Conservation (phyloP, 768 basidiomycete genomes). For the Macrocybe gigantea region DNA sequence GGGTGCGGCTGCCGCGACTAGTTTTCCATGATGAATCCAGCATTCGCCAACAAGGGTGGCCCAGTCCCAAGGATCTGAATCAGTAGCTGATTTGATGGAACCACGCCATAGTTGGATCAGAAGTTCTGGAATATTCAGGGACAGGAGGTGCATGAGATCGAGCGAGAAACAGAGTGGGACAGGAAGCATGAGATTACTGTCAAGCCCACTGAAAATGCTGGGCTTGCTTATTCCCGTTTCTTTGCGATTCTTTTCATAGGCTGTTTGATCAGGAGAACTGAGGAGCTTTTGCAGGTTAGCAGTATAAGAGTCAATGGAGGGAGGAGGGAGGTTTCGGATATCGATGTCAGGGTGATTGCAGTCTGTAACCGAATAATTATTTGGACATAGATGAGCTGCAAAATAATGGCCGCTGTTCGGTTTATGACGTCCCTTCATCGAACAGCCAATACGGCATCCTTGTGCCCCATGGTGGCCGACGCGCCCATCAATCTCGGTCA, state of each 20-base stretch:
- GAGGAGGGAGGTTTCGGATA: slow-evolving; percentile 4
- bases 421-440: slow-evolving; percentile 23
- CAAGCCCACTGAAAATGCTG: slow-evolving; percentile 19
- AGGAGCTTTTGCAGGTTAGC: slow-evolving; percentile 7
- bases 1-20: background rate
- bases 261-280: slow-evolving; percentile 8
- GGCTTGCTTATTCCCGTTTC: slow-evolving; percentile 28
- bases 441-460: slow-evolving; percentile 29
- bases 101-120: slow-evolving; percentile 25
- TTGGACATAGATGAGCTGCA: slow-evolving; percentile 20
- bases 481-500: slow-evolving; percentile 23
- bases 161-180: slow-evolving; percentile 18
- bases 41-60: slow-evolving; percentile 15
- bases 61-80: slow-evolving; percentile 22
- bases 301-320: slow-evolving; percentile 8
- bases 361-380: slow-evolving; percentile 13
- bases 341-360: slow-evolving; percentile 20
- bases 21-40: slow-evolving; percentile 30
- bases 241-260: slow-evolving; percentile 14
- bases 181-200: slow-evolving; percentile 6
- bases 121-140: slow-evolving; percentile 19
- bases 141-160: slow-evolving; percentile 27
- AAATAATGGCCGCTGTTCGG: slow-evolving; percentile 23
- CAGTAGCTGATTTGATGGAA: slow-evolving; percentile 12
- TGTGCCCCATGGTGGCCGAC: slow-evolving; percentile 28